Evolutionary conservation across 441 rosid genomes (phyloP), one percentile per base, ranked within the genome.

Genomic region (Isatis lusitanica): DNA sequence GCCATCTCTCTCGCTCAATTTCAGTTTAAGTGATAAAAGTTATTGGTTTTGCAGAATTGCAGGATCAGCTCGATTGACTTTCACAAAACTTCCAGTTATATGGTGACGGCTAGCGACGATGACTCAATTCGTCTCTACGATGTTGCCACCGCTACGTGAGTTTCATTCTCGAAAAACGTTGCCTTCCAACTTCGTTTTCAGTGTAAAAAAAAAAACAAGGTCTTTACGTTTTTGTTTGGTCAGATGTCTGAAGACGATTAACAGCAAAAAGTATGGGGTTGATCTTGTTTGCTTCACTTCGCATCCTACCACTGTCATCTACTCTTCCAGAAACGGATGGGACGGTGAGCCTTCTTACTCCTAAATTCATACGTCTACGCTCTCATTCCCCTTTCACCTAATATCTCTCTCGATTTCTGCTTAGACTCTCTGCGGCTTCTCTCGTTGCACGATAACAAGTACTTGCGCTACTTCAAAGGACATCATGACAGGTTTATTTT

Each of bases 301-400:
- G 46, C 95, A 90, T 80, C 98, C 98, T 8, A 89, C 97, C 8
- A 94, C 97, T 70, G 97, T 92, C 68, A 90, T 92, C 84, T 94
- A 92, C 85, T 90, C 97, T 39, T 94, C 98, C 40, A 87, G 89
- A 80, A 94, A 92, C 83, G 98, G 98, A 63, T 94, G 97, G 98
- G 97, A 94, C 75, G 97, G 97, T 90, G 83, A 70, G 88, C 71
- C 69, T 21, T 63, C 15, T 11, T 28, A 52, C 48, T 3, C 21
- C 52, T 16, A 4, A 7, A 3, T 44, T 30, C 17, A 3, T 55
- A 7, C 31, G 2, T 71, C 67, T 15, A 39, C 30, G n/a, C 35
- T 39, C 33, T 40, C 8, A 16, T 68, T 33, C 48, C 39, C 31
- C 48, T 1, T 48, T 52, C 30, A 53, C 48, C 17, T 57, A 31